These are phyloP conservation scores for Fusarium pininemorale DNA, from an alignment of 2,329 filamentous ascomycete genomes.

Conservation along the genomic window DNA sequence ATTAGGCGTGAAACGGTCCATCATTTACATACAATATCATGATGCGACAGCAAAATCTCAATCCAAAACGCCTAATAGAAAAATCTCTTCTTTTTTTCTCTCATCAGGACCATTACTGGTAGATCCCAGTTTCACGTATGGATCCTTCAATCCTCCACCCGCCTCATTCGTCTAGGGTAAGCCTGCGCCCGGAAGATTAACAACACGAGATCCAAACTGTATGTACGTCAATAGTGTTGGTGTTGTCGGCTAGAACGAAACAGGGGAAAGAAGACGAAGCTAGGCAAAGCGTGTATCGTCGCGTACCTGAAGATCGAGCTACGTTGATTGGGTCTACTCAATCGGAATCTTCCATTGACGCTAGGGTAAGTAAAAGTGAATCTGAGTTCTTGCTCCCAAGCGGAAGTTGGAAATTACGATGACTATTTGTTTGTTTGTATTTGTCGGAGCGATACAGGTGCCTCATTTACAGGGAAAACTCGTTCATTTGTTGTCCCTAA, in stretches of 20 bases:
- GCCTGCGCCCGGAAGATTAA: background rate
- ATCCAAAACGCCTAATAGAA: background rate
- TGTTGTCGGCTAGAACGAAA: background rate
- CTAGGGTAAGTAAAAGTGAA: background rate
- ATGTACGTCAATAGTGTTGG: background rate
- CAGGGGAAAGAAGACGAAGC: background rate
- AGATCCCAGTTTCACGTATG: background rate
- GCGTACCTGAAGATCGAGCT: background rate
- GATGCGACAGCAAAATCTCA: background rate
- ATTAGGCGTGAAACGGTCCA: background rate
- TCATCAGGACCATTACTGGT: background rate
- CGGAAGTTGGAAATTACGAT: background rate
- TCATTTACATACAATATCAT: background rate
- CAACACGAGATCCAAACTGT: background rate
- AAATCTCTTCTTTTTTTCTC: background rate
- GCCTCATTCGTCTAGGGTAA: background rate
- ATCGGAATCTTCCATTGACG: background rate
- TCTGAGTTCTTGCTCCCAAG: background rate
- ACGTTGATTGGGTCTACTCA: background rate
- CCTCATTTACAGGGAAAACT: background rate
- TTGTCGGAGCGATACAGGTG: background rate
- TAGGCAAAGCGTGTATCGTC: background rate
- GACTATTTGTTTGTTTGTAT: background rate
- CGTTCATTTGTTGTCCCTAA: background rate
- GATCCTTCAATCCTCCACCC: background rate